Evolutionary conservation across 2,329 filamentous ascomycete genomes (phyloP).

Genomic region (Elsinoe batatas): DNA sequence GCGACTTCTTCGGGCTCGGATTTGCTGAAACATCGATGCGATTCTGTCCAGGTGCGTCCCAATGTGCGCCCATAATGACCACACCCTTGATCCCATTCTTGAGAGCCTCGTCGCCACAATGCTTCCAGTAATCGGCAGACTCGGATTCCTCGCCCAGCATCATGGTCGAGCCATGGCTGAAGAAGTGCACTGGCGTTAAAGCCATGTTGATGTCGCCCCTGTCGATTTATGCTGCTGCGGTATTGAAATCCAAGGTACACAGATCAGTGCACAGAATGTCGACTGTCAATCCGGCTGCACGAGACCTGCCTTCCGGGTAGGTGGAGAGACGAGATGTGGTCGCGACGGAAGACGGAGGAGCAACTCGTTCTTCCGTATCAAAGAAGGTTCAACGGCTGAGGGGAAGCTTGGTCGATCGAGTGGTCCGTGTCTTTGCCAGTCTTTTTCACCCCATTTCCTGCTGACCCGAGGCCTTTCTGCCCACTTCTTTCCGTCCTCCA

Average conservation of each 20-base stretch:
- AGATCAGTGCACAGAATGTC: not conserved
- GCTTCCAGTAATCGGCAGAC: slow-evolving; percentile 57
- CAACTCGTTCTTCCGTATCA: no score
- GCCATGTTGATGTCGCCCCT: slow-evolving; percentile 12
- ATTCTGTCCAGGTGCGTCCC: slow-evolving; percentile 46
- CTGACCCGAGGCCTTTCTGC: not conserved
- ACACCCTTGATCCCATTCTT: slow-evolving; percentile 51
- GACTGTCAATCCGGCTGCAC: not conserved
- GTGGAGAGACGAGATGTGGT: not conserved
- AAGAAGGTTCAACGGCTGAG: not conserved
- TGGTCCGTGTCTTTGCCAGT: not conserved
- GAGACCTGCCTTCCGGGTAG: not conserved
- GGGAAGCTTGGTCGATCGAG: not conserved
- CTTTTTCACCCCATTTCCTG: no score
- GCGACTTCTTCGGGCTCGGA: slow-evolving; percentile 49
- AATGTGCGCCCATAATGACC: slow-evolving; percentile 62
- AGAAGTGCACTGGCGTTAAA: slow-evolving; percentile 52
- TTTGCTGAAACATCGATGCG: slow-evolving; percentile 53
- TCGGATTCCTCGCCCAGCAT: slow-evolving; percentile 56
- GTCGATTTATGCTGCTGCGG: not conserved
- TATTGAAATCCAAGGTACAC: not conserved
- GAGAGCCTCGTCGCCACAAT: slow-evolving; percentile 53
- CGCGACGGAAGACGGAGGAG: not conserved
- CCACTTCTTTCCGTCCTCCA: slow-evolving; percentile 14
- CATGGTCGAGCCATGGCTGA: slow-evolving; percentile 61